These are phyloP conservation scores for Begonia fuchsioides DNA, from an alignment of 306 rosid genomes.

Conservation along the genomic window DNA sequence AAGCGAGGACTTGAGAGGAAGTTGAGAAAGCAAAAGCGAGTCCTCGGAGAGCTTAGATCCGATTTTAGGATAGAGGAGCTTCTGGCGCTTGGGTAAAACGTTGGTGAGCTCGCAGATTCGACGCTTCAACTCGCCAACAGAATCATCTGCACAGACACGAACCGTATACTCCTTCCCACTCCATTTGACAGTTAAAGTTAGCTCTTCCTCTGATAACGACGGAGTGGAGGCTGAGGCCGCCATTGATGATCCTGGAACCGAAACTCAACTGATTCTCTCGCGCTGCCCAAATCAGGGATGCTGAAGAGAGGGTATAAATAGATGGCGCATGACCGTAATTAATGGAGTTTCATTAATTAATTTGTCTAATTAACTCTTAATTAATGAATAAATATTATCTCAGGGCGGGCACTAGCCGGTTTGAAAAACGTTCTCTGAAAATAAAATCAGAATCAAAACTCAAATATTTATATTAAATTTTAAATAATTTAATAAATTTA, in stretches of 20 bases:
- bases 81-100: conserved; percentile 82
- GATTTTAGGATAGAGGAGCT: conserved; percentile 73
- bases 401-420: too few species aligned
- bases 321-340: too few species aligned
- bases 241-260: conserved; percentile 8
- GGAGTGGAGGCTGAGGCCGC: conserved; percentile 24
- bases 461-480: too few species aligned
- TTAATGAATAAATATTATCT: too few species aligned
- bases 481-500: too few species aligned
- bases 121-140: conserved; percentile 74
- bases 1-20: conserved; percentile 57
- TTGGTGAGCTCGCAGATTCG: conserved; percentile 80
- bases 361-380: too few species aligned
- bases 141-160: conserved; percentile 71
- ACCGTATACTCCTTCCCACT: conserved; percentile 85
- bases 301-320: too few species aligned
- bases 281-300: background rate
- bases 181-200: conserved; percentile 72
- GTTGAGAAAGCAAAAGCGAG: conserved; percentile 54
- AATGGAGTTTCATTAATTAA: too few species aligned
- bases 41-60: conserved; percentile 80
- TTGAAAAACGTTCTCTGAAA: too few species aligned
- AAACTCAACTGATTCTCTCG: background rate
- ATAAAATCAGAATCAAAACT: too few species aligned
- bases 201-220: conserved; percentile 40